Evolutionary conservation across 2,329 filamentous ascomycete genomes (phyloP).

Genomic region (Colletotrichum lini): DNA sequence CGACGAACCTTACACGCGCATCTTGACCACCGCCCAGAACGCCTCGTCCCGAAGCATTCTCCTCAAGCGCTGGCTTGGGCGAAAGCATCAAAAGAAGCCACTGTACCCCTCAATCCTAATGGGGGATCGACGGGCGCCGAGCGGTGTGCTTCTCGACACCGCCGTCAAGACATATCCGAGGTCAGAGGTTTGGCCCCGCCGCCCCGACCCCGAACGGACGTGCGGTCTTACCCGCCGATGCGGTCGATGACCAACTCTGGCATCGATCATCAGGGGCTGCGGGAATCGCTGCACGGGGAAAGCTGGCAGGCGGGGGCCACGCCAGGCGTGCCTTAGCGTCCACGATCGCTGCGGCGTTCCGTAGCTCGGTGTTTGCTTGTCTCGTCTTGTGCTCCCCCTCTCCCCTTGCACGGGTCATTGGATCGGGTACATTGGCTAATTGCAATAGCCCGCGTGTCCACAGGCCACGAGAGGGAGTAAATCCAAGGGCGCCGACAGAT

Average conservation of each 20-base stretch:
- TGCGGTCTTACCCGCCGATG: constrained; percentile 31
- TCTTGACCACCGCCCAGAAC: background rate
- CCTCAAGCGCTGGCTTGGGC: background rate
- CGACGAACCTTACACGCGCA: background rate
- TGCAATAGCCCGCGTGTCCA: constrained; percentile 19
- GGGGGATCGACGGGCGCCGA: constrained; percentile 12
- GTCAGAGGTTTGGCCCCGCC: background rate
- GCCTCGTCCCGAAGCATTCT: background rate
- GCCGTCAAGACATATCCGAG: constrained; percentile 17
- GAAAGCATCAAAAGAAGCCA: background rate
- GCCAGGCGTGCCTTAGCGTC: constrained; percentile 34
- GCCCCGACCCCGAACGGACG: constrained; percentile 12
- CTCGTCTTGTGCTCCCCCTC: background rate
- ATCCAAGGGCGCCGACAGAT: background rate
- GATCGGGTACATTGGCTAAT: constrained; percentile 9
- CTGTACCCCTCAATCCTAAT: constrained; percentile 25
- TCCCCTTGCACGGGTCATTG: constrained; percentile 10
- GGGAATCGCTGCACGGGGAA: constrained; percentile 30
- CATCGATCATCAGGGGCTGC: constrained; percentile 42
- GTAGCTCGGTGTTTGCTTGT: constrained; percentile 4
- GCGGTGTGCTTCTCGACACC: constrained; percentile 25
- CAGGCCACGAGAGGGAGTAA: background rate
- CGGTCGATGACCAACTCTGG: constrained; percentile 38
- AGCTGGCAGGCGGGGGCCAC: constrained; percentile 36
- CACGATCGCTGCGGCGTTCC: constrained; percentile 36